Base-by-base conservation (phyloP, 2,329 filamentous ascomycete genomes). In the Talaromyces albobiverticillius region DNA sequence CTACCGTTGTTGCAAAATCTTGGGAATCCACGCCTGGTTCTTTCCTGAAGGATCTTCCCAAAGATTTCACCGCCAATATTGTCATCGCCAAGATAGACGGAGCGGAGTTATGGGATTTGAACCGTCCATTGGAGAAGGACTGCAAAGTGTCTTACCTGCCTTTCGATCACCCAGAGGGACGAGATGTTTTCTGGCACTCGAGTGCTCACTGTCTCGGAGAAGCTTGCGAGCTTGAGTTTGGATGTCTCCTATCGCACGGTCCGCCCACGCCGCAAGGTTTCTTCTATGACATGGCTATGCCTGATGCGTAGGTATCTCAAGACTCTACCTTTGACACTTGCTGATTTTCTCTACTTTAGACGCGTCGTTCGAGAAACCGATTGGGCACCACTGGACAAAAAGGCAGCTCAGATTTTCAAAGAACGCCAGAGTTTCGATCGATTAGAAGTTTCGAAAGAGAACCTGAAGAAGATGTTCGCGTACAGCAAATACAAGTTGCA, bases 401-500 rank as follows among this genome's bases (percentile, higher is more conserved):
- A 91, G 60, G 89, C 92, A 26, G 80, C 82, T 66, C 88, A 86
- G 68, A 91, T 94, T 60, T 89, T 95, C 74, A 96, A 96, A 80
- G 92, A 96, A 76, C 96, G 95, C 80, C 93, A 97, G 75, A 86
- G 86, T 49, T 97, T 97, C 70, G 89, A 96, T 78, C 86, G 94
- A 56, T 79, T 97, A 46, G 88, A 88, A 60, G 83, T 96, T 67
- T 88, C 88, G 61, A 97, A 97, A 76, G 88, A 93, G 52, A 87
- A 97, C 62, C 81, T 97, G 48, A 83, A 94, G 50, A 90, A 96
- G 71, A 96, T 97, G 89, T 97, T 97, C 79, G 84, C 86, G 64
- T 95, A 95, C 81, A 96, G 95, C 82, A 94, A 94, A 72, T 97
- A 96, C 80, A 97, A 99, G 83, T 86, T 95, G 71, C 89, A 96